phyloP scores from a whole-genome alignment of 345 rosid species.

The Erodium maritimum region DNA sequence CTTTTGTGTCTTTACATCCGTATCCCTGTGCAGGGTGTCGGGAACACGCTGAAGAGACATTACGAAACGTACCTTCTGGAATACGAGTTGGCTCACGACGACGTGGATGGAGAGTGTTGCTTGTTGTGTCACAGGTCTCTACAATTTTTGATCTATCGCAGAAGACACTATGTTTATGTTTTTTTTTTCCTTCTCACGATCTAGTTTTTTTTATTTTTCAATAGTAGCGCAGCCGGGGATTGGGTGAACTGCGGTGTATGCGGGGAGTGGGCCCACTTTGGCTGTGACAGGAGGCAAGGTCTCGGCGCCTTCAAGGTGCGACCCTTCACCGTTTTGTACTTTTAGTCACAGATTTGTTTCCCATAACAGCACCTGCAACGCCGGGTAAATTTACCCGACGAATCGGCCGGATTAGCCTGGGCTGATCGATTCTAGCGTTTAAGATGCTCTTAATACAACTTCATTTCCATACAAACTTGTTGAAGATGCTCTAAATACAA shows the following conservation, averaged over 20 bases:
- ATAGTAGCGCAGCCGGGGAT: constrained; percentile 50
- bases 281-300: constrained; percentile 46
- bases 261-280: constrained; percentile 50
- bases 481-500: too few species aligned
- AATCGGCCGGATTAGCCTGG: too few species aligned
- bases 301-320: constrained; percentile 46
- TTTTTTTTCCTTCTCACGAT: neutral
- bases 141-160: neutral
- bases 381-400: too few species aligned
- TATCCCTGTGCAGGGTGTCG: constrained; percentile 30
- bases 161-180: neutral
- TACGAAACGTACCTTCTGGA: constrained; percentile 47
- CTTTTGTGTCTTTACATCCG: neutral
- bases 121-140: constrained; percentile 39
- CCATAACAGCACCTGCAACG: too few species aligned
- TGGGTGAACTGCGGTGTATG: constrained; percentile 50
- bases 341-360: too few species aligned
- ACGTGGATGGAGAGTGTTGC: constrained; percentile 50
- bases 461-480: too few species aligned
- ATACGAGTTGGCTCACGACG: constrained; percentile 44
- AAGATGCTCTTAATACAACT: too few species aligned
- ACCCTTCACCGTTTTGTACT: too few species aligned
- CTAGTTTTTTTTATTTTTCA: neutral
- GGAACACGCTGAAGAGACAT: constrained; percentile 42
- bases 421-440: too few species aligned